Evolutionary conservation across 352 stramenopile species (phyloP), one percentile per base, ranked within the genome.

Genomic region (Pseudoperonospora humuli): DNA sequence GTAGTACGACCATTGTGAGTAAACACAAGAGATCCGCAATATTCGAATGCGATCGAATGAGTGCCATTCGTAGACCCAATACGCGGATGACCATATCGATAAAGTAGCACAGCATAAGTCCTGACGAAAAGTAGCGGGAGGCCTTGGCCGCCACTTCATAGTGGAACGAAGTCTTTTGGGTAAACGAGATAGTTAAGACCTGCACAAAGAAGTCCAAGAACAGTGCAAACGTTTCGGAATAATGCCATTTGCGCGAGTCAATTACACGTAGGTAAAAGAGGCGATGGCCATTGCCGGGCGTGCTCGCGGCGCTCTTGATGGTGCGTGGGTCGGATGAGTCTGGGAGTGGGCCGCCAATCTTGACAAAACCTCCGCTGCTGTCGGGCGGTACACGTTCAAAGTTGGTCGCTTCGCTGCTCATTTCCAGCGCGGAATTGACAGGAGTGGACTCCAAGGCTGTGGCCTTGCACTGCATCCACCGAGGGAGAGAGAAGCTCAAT

Each of bases 171-270:
- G 62, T 27, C 39, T 75, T 70, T 3, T 76, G 70, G 18, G 74
- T 70, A 42, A 93, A 93, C 37, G 82, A 84, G 36, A 93, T 68
- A 38, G 79, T 67, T 24, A 91, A 46, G 26, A 93, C 60, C 57
- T 93, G 82, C 31, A 83, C 72, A 39, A 90, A 81, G 36, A 93
- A 93, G 64, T 93, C 82, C 35, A 90, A 49, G 42, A 90, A 92
- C 19, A 91, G 70, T 50, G 75, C 70, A 37, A 91, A 86, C 2
- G 79, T 86, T 54, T 92, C 77, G 39, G 67, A 76, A 60, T 93
- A 92, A 54, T 93, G 82, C 78, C 82, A 93, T 54, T 89, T 90
- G 58, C 82, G 79, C 40, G 78, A 89, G 57, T 93, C 82, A 53
- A 91, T 84, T 24, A 90, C 67, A 21, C 77, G 82, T 45, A 91